Evolutionary conservation across 441 rosid genomes (phyloP).

Genomic region (Hura crepitans): DNA sequence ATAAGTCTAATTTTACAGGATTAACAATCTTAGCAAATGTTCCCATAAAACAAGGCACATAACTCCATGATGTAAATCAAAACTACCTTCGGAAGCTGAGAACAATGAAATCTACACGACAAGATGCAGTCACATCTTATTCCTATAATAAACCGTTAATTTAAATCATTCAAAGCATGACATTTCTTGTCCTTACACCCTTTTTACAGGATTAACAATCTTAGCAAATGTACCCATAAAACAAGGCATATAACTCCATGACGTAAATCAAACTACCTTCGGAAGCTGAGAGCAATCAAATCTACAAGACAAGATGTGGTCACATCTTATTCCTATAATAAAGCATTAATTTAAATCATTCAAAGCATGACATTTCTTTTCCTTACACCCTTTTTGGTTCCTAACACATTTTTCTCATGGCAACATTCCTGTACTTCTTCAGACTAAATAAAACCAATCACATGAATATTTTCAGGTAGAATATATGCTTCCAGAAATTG

Average conservation of each 20-base stretch:
- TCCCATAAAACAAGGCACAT: neutral
- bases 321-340: neutral
- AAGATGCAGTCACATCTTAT: neutral
- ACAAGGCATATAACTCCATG: neutral
- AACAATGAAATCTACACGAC: neutral
- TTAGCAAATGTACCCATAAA: neutral
- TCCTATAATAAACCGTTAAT: neutral
- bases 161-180: constrained; percentile 8
- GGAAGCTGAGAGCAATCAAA: constrained; percentile 2
- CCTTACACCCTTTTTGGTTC: neutral
- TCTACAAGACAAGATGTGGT: neutral
- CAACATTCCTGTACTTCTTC: no score
- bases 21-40: neutral
- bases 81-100: neutral
- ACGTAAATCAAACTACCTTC: neutral
- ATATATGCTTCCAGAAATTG: neutral
- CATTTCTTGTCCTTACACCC: neutral
- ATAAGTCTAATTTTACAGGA: neutral
- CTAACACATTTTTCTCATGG: neutral
- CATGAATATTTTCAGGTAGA: neutral
- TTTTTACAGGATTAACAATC: neutral
- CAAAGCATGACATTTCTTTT: constrained; percentile 3
- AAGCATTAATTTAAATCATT: neutral
- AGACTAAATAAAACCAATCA: neutral
- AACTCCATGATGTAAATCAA: neutral